A percentile compares a stretch with the other conserved stretches of the same genome.
Evolutionary conservation across 805 yeast genomes (phyloP).

Genomic region (Blastobotrys terrestris): DNA sequence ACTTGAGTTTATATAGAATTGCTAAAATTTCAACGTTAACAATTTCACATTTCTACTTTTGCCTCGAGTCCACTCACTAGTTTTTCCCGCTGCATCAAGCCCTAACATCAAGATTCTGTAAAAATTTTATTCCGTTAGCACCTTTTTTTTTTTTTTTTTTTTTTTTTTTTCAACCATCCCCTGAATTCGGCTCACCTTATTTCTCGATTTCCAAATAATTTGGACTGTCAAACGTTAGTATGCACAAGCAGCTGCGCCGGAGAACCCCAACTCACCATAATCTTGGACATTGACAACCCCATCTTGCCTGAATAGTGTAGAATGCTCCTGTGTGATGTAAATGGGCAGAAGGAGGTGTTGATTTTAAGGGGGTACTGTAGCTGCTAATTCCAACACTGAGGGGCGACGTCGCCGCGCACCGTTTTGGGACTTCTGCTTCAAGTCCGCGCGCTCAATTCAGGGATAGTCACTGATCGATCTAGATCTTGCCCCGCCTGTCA

Average conservation of each 20-base stretch:
- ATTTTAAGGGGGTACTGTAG: not conserved
- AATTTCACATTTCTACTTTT: not conserved
- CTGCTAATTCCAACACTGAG: not conserved
- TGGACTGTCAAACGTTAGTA: constrained; percentile 23
- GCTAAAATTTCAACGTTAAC: constrained; percentile 27
- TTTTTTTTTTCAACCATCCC: constrained; percentile 2
- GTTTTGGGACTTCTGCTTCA: not conserved
- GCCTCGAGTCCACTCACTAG: constrained; percentile 31
- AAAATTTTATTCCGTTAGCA: not conserved
- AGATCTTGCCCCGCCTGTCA: no score
- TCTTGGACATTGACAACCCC: constrained; percentile 27
- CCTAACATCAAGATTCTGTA: constrained; percentile 78
- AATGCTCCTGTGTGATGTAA: not conserved
- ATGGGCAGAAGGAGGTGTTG: not conserved
- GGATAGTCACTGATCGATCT: no score
- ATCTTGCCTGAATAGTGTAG: constrained; percentile 10
- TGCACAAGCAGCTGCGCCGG: not conserved
- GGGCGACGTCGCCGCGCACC: not conserved
- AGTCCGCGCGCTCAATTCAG: not conserved
- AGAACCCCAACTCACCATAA: constrained; percentile 17
- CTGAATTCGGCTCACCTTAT: constrained; percentile 32
- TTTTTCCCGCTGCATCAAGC: constrained; percentile 88
- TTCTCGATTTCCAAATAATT: constrained; percentile 48
- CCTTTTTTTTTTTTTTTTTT: constrained; percentile 4
- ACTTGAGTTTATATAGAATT: constrained; percentile 73